These are phyloP conservation scores for Miscanthus lutarioriparius DNA, from an alignment of 176 grass and related monocot genomes.

Conservation along the genomic window DNA sequence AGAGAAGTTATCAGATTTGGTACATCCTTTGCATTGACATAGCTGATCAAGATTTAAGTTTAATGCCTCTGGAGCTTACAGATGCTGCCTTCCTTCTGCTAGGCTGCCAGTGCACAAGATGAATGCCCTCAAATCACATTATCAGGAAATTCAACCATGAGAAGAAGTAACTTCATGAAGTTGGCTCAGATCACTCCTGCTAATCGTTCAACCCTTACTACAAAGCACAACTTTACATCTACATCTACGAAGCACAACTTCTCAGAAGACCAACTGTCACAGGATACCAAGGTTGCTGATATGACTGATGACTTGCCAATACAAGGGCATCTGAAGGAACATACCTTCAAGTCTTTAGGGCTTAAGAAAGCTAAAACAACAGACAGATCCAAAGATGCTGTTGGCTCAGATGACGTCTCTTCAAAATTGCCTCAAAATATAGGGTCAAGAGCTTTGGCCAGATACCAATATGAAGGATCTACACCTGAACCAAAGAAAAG, in stretches of 20 bases:
- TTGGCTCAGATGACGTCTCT: conserved; percentile 27
- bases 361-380: conserved; percentile 69
- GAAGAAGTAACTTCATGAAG: conserved; percentile 49
- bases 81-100: conserved; percentile 37
- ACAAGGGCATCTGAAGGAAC: conserved; percentile 18
- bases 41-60: conserved; percentile 26
- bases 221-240: conserved; percentile 37
- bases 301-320: conserved; percentile 39
- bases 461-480: conserved; percentile 25
- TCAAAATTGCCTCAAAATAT: conserved; percentile 43
- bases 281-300: conserved; percentile 50
- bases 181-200: conserved; percentile 73
- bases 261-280: conserved; percentile 37
- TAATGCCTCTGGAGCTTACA: conserved; percentile 37
- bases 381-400: conserved; percentile 30
- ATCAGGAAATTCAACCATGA: conserved; percentile 44
- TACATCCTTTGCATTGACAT: conserved; percentile 42
- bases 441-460: conserved; percentile 30
- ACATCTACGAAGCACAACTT: conserved; percentile 32
- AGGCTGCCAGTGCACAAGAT: conserved; percentile 52
- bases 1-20: conserved; percentile 49
- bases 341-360: conserved; percentile 33
- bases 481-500: conserved; percentile 29
- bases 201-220: conserved; percentile 70
- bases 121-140: conserved; percentile 33